phyloP scores from a whole-genome alignment of 306 rosid genomes.

The cucumber (Cucumis sativus) region Cucumber_9930_V3 NC_026661.2:20884501-20885000 shows the following conservation, averaged over 20 bases:
- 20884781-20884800: not conserved
- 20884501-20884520: not conserved
- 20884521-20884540: not conserved
- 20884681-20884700: not conserved
- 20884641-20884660: not conserved
- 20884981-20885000: too few relatives aligned
- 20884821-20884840: not conserved
- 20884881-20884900: not conserved
- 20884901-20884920: too few relatives aligned
- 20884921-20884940: too few relatives aligned
- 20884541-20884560: slow-evolving; percentile 81
- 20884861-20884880: not conserved
- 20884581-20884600: slow-evolving; percentile 46
- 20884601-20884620: slow-evolving; percentile 2
- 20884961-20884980: too few relatives aligned
- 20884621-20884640: slow-evolving; percentile 1
- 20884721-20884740: not conserved
- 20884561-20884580: slow-evolving; percentile 88
- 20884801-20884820: not conserved
- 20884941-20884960: too few relatives aligned
- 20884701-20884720: not conserved
- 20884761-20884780: not conserved
- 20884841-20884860: not conserved
- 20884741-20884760: not conserved
- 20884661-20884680: not conserved